Base-by-base conservation (phyloP, 331 rosid species). In the Pyrus hybrid region DNA sequence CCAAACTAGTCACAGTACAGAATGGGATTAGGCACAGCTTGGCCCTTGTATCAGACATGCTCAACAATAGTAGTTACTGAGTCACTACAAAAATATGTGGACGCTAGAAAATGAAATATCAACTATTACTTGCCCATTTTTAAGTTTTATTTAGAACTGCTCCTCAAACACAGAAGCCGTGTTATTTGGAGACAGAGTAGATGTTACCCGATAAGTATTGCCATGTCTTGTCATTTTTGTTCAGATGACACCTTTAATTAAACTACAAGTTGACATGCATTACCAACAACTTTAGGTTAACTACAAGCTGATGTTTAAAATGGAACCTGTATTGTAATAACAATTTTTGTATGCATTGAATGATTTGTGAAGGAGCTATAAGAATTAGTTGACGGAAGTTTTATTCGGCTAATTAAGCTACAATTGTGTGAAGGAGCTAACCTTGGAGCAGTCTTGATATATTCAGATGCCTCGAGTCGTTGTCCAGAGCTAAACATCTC, bases 401-500 rank as follows among this genome's bases (percentile, higher is more conserved):
- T n/a, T 76, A 10, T 12, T 63, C 32, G 72, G 45, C 37, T 54
- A 22, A 30, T 37, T 35, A 29, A 53, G 53, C 25, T 47, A 51
- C 45, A 25, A 73, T 12, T 37, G 4, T 17, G 13, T 51, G 60
- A 45, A 45, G 37, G 60, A 57, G 35, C 23, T 4, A 70, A 91
- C 97, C 97, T 76, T 77, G 45, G 79, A 5, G 64, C 18, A 21
- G 67, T 56, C 70, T 53, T 72, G 54, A 78, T 20, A 81, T 81
- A 80, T 71, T 78, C 79, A 17, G 74, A 84, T 76, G 75, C 73
- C 57, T 82, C 41, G 12, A 74, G 72, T 78, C 49, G 35, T 62
- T 69, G 78, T 75, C 76, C 92, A 22, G 85, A 67, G 73, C 51
- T 76, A 62, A 76, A 65, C 66, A 53, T 67, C 65, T 73, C 89